phyloP scores from a whole-genome alignment of 805 yeast species.

The Candida pseudoglaebosa region DNA sequence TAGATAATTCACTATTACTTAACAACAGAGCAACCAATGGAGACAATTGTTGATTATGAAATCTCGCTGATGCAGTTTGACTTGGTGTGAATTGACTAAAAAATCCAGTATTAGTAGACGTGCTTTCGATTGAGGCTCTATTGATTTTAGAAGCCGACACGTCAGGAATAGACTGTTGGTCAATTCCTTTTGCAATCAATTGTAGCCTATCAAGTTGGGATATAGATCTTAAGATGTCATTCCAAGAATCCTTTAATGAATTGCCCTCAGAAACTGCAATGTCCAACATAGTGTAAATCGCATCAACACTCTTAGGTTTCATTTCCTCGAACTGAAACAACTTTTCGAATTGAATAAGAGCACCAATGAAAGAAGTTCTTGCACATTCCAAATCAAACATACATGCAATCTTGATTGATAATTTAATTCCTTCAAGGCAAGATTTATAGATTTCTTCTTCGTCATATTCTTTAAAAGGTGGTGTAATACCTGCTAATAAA shows the following conservation, averaged over 20 bases:
- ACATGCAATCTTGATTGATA: conserved; percentile 80
- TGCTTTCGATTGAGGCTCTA: conserved; percentile 50
- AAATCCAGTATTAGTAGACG: conserved; percentile 38
- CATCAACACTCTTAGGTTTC: conserved; percentile 74
- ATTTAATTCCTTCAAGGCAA: conserved; percentile 81
- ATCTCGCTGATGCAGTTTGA: conserved; percentile 66
- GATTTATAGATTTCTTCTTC: conserved; percentile 63
- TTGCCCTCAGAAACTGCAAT: conserved; percentile 81
- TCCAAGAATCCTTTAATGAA: conserved; percentile 70
- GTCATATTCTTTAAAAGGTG: conserved; percentile 86
- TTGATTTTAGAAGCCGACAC: conserved; percentile 71
- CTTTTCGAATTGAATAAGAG: conserved; percentile 82
- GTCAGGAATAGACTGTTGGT: conserved; percentile 82
- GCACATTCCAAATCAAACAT: conserved; percentile 81
- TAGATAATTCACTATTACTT: conserved; percentile 65
- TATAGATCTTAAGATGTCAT: conserved; percentile 70
- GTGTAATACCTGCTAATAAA: conserved; percentile 86
- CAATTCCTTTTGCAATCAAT: conserved; percentile 81
- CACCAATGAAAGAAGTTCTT: conserved; percentile 83
- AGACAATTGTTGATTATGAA: conserved; percentile 65
- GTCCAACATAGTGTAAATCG: conserved; percentile 68
- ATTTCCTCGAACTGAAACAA: conserved; percentile 76
- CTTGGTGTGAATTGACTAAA: conserved; percentile 55
- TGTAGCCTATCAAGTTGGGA: conserved; percentile 92
- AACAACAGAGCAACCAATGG: conserved; percentile 55